These are phyloP conservation scores for Tephrocybe sp. DNA, from an alignment of 768 basidiomycete genomes.

Conservation along the genomic window DNA sequence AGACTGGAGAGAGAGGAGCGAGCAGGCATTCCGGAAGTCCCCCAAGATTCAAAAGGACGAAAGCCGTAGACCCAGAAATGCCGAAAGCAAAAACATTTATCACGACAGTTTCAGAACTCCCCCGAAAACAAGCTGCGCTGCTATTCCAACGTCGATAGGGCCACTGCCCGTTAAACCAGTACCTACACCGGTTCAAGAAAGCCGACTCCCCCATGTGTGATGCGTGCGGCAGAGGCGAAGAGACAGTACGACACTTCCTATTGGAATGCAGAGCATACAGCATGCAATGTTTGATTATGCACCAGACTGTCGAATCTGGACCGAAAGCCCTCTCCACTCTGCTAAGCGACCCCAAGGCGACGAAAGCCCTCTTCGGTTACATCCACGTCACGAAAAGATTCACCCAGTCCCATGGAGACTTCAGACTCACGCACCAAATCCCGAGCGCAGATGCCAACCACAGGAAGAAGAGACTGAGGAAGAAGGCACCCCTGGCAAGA, in stretches of 20 bases:
- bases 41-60: no score
- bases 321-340: neutral
- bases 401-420: no score
- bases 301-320: neutral
- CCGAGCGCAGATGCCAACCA: no score
- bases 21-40: no score
- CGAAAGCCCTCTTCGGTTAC: neutral
- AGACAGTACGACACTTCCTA: constrained; percentile 31
- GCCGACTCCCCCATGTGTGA: constrained; percentile 26
- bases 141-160: constrained; percentile 30
- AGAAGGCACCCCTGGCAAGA: no score
- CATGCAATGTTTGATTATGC: neutral
- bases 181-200: constrained; percentile 27
- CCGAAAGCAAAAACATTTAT: no score
- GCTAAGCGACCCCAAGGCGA: neutral
- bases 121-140: constrained; percentile 18
- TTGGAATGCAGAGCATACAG: constrained; percentile 24
- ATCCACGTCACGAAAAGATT: neutral
- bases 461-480: no score
- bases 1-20: no score
- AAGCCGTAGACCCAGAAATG: no score
- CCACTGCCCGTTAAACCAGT: constrained; percentile 27
- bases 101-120: no score
- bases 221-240: constrained; percentile 19
- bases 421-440: no score